Evolutionary conservation across 108 stramenopile genomes (phyloP).

Genomic region (Nitzschia sp.): DNA sequence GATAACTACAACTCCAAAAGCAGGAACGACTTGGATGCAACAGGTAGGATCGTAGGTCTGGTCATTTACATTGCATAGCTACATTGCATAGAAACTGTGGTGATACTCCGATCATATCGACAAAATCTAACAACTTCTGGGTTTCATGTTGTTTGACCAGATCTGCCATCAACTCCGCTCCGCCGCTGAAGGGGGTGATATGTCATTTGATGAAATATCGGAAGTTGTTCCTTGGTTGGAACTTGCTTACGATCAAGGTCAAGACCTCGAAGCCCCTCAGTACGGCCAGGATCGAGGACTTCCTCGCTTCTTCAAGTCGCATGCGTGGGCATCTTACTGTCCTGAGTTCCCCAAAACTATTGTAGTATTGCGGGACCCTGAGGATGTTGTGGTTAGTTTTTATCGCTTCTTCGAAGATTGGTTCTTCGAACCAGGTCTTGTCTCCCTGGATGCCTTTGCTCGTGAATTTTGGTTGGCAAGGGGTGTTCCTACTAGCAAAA

Average conservation of each 20-base stretch:
- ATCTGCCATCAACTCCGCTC: constrained; percentile 56
- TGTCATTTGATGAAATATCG: constrained; percentile 49
- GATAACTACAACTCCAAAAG: constrained; percentile 54
- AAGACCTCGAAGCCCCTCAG: constrained; percentile 39
- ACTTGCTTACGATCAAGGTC: constrained; percentile 46
- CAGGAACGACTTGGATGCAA: constrained; percentile 53
- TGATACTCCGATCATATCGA: no score
- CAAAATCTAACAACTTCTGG: no score
- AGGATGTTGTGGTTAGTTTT: constrained; percentile 43
- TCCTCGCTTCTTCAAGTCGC: constrained; percentile 46
- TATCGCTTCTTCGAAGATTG: constrained; percentile 52
- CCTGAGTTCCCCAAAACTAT: constrained; percentile 41
- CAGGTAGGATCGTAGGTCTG: constrained; percentile 23
- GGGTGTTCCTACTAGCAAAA: constrained; percentile 33
- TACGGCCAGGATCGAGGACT: constrained; percentile 26
- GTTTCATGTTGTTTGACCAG: constrained; percentile 3
- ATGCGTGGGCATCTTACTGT: constrained; percentile 49
- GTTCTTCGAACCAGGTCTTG: constrained; percentile 47
- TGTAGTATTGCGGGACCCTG: constrained; percentile 43
- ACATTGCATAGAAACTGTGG: no score
- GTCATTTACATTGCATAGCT: neutral
- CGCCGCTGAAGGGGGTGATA: constrained; percentile 36
- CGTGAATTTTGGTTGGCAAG: constrained; percentile 51
- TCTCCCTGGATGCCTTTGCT: constrained; percentile 46
- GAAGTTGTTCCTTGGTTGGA: constrained; percentile 52